phyloP scores from a whole-genome alignment of 768 basidiomycete genomes.

The Leucocoprinus birnbaumii region DNA sequence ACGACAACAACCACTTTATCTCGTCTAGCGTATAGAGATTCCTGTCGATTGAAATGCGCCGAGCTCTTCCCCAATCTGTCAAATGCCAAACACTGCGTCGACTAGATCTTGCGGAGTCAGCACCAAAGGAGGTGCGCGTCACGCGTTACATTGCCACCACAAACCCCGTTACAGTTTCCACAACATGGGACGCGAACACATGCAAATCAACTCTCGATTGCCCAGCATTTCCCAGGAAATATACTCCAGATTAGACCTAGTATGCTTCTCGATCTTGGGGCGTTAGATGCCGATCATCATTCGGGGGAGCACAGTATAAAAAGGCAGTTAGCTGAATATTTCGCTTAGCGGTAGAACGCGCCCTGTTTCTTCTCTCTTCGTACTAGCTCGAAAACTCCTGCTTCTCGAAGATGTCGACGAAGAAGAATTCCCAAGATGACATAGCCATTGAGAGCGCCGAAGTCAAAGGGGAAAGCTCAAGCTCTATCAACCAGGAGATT shows the following conservation, averaged over 20 bases:
- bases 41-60: too few relatives aligned
- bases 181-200: background rate
- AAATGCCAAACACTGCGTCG: background rate
- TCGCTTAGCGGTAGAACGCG: too few relatives aligned
- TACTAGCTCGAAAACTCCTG: background rate
- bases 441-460: conserved; percentile 1
- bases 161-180: background rate
- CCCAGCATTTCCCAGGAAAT: background rate
- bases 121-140: too few relatives aligned
- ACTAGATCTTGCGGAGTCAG: background rate
- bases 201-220: background rate
- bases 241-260: background rate
- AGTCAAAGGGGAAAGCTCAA: conserved; percentile 1
- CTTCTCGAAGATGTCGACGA: background rate
- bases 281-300: background rate
- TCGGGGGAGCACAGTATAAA: background rate
- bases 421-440: background rate
- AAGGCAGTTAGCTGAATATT: background rate
- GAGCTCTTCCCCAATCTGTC: background rate
- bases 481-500: conserved; percentile 15
- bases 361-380: background rate
- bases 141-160: too few relatives aligned
- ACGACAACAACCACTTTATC: too few relatives aligned
- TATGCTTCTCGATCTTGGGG: background rate
- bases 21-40: too few relatives aligned